Base-by-base conservation (phyloP, 352 stramenopile species). In the Phytophthora constricta region DNA sequence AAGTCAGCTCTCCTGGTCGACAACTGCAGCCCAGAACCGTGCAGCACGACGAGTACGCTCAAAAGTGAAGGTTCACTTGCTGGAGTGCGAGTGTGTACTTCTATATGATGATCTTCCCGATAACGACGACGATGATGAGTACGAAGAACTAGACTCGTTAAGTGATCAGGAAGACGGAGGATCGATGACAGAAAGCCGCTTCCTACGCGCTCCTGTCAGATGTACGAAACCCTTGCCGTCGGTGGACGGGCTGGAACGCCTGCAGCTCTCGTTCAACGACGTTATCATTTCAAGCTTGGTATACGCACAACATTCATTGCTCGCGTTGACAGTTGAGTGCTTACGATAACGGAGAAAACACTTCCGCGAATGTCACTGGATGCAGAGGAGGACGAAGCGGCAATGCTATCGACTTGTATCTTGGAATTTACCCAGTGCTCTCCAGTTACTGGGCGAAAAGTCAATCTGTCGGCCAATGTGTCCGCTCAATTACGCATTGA, bases 71-170 rank as follows among this genome's bases (percentile, higher is more conserved):
- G 16, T 94, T 4, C 87, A 95, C 62, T 59, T 96, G 23, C 73
- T 95, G 11, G 79, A 95, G 47, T 91, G 86, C 28, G 68, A 91
- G 3, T 70, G 89, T 28, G 65, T 91, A 22, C 57, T 96, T 47
- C 58, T 96, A 25, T 96, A 96, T 51, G 86, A 96, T 56, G 87
- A 96, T 53, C 62, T 95, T 19, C 76, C 72, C 1, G 81, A 92
- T 46, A 80, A 92, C 46, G 76, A 90, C 11, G 73, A 78, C 5
- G 72, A 81, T 13, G 67, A 69, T 1, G 46, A 70, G 1, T 59
- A 65, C 4, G 62, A 79, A 27, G 23, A 58, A 11, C 69, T 76
- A 16, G 68, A 72, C 17, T 47, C 52, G 11, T 22, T 47, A 19
- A 65, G 54, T 55, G 58, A 62, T 23, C 52, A 53, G 22, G 62